phyloP scores from a whole-genome alignment of 148 eudicot species.

The Cornus kousa region DNA sequence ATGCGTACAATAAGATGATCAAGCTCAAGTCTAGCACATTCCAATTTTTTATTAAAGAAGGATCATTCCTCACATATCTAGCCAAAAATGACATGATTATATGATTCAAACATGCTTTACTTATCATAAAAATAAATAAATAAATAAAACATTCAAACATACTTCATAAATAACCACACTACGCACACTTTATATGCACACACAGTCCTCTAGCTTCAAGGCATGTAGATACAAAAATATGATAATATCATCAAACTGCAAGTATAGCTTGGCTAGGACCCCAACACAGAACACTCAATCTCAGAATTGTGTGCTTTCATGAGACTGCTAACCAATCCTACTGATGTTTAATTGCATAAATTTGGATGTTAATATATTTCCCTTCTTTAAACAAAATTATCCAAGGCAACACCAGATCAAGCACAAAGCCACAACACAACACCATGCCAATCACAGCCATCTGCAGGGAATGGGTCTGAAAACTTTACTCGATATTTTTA shows the following conservation, averaged over 20 bases:
- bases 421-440: not conserved
- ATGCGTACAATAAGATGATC: not conserved
- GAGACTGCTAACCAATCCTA: not conserved
- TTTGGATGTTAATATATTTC: too few relatives aligned
- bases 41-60: not conserved
- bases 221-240: too few relatives aligned
- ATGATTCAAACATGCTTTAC: too few relatives aligned
- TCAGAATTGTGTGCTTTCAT: not conserved
- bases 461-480: too few relatives aligned
- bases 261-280: not conserved
- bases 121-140: too few relatives aligned
- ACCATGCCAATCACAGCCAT: not conserved
- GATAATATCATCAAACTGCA: not conserved
- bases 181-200: too few relatives aligned
- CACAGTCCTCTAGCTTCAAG: too few relatives aligned
- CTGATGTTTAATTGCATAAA: not conserved
- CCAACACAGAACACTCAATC: not conserved
- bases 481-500: too few relatives aligned
- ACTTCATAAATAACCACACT: too few relatives aligned
- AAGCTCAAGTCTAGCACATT: not conserved
- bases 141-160: too few relatives aligned
- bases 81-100: not conserved
- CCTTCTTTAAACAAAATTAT: not conserved
- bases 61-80: too few relatives aligned
- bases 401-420: too few relatives aligned